These are phyloP conservation scores for Laburnicola sp. DNA, from an alignment of 2,329 filamentous ascomycete species.

Conservation along the genomic window DNA sequence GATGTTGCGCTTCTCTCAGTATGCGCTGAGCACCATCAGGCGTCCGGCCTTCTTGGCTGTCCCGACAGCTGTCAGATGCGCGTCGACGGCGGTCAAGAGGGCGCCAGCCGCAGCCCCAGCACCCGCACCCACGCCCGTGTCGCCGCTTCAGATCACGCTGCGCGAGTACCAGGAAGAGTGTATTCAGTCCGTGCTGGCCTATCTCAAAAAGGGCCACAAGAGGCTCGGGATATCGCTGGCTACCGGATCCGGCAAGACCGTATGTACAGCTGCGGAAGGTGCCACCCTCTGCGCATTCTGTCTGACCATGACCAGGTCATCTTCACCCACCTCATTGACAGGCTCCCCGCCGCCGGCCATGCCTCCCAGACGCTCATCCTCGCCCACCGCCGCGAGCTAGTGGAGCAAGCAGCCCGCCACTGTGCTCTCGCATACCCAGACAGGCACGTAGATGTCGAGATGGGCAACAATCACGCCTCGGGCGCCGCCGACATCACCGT, in stretches of 20 bases:
- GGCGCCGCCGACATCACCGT: slow-evolving; percentile 90
- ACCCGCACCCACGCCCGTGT: slow-evolving; percentile 9
- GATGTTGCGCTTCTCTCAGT: slow-evolving; percentile 37
- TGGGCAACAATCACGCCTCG: slow-evolving; percentile 76
- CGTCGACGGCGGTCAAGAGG: slow-evolving; percentile 4
- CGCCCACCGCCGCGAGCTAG: slow-evolving; percentile 87
- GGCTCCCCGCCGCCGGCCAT: slow-evolving; percentile 61
- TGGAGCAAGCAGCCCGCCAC: slow-evolving; percentile 89
- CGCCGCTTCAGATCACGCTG: slow-evolving; percentile 58
- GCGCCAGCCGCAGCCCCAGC: slow-evolving; percentile 8
- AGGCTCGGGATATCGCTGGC: slow-evolving; percentile 82
- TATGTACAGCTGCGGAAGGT: slow-evolving; percentile 43
- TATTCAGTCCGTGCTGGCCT: slow-evolving; percentile 75
- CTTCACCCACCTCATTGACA: slow-evolving; percentile 91
- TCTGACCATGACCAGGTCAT: slow-evolving; percentile 66
- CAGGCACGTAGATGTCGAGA: slow-evolving; percentile 85
- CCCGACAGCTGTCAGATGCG: slow-evolving; percentile 11
- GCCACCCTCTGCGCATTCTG: neutral
- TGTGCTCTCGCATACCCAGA: slow-evolving; percentile 78
- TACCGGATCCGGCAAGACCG: slow-evolving; percentile 87
- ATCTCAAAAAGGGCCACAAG: slow-evolving; percentile 72
- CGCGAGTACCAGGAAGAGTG: slow-evolving; percentile 91
- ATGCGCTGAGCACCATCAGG: slow-evolving; percentile 35
- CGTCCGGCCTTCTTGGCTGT: slow-evolving; percentile 15
- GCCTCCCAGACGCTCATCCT: slow-evolving; percentile 84